These are phyloP conservation scores for Penicillium canariense DNA, from an alignment of 495 filamentous ascomycete genomes.

Conservation along the genomic window DNA sequence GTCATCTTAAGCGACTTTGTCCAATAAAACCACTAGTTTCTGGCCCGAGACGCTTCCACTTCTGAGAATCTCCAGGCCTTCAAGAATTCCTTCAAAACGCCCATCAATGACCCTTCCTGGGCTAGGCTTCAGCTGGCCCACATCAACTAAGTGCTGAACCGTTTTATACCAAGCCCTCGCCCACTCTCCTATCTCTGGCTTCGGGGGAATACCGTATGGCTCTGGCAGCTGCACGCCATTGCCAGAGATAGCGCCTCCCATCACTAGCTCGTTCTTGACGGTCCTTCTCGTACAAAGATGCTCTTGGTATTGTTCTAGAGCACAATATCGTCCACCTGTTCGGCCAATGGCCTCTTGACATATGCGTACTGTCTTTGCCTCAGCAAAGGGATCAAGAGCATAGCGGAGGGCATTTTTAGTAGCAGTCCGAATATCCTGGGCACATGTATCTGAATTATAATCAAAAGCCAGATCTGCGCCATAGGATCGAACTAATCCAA, in stretches of 20 bases:
- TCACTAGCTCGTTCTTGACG: constrained; percentile 29
- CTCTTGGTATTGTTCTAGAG: constrained; percentile 35
- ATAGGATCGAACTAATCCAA: constrained; percentile 47
- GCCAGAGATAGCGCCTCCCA: constrained; percentile 30
- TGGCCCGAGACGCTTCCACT: constrained; percentile 27
- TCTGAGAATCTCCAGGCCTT: constrained; percentile 26
- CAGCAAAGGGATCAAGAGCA: constrained; percentile 42
- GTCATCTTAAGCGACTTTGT: not conserved
- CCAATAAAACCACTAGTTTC: constrained; percentile 26
- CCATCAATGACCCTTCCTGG: constrained; percentile 22
- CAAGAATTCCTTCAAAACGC: constrained; percentile 28
- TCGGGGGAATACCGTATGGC: constrained; percentile 25
- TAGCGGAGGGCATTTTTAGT: constrained; percentile 37
- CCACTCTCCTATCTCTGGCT: constrained; percentile 23
- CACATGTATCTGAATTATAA: constrained; percentile 45
- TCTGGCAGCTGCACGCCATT: constrained; percentile 28
- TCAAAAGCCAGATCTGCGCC: constrained; percentile 56
- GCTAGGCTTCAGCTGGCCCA: constrained; percentile 20
- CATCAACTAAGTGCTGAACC: constrained; percentile 21
- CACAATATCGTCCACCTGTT: constrained; percentile 42
- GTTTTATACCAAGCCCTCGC: constrained; percentile 19
- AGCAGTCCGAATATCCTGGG: constrained; percentile 38
- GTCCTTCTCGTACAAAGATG: constrained; percentile 23
- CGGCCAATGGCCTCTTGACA: constrained; percentile 43
- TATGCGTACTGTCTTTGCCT: constrained; percentile 30